Percentiles rank a stretch among this genome's conserved stretches.
Conservation (phyloP, 306 rosid species). For the Cucurbita argyrosperma region DNA sequence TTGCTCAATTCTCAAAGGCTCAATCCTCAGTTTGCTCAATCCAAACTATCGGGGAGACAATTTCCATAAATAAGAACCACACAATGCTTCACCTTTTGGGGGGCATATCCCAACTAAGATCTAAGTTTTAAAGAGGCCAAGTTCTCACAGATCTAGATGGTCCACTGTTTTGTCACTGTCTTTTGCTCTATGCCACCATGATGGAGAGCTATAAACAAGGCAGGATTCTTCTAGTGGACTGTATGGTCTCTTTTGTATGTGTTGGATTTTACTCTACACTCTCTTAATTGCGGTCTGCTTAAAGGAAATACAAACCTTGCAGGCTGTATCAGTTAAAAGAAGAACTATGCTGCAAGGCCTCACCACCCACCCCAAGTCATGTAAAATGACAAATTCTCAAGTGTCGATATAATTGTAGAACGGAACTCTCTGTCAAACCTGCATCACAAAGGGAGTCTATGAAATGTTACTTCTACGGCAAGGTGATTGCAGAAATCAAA, state of each 20-base stretch:
- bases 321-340: background rate
- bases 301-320: background rate
- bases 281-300: background rate
- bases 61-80: background rate
- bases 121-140: background rate
- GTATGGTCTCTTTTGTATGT: background rate
- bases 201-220: background rate
- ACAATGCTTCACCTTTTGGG: background rate
- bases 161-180: background rate
- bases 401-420: background rate
- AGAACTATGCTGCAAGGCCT: background rate
- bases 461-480: background rate
- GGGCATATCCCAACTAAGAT: background rate
- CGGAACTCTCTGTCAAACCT: background rate
- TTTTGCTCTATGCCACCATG: background rate
- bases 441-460: background rate
- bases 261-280: background rate
- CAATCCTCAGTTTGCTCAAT: background rate
- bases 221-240: background rate
- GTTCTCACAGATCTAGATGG: background rate
- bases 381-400: background rate
- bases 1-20: background rate
- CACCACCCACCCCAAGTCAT: background rate
- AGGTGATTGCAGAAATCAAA: background rate
- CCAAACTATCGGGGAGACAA: background rate